Conservation (phyloP, 192 early-diverging fungal genomes). For the Dissophora ornata region DNA sequence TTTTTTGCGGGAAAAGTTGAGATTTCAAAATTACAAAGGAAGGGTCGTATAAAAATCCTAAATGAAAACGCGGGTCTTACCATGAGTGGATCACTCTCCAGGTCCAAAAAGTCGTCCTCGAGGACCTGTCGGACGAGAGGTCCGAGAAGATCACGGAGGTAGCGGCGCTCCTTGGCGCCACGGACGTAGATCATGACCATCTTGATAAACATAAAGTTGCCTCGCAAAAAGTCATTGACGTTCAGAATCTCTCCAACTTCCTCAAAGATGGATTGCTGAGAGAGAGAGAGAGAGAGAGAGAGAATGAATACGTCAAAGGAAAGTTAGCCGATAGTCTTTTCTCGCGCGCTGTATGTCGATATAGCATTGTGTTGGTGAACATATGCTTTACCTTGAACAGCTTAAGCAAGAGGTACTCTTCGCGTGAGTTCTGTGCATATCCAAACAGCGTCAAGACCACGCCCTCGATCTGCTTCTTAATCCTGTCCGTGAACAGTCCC, state of each 20-base stretch:
- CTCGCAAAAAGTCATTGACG: slow-evolving; percentile 91
- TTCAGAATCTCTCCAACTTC: slow-evolving; percentile 88
- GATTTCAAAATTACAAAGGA: too few relatives aligned
- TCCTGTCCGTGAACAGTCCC: slow-evolving; percentile 66
- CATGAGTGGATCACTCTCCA: slow-evolving; percentile 91
- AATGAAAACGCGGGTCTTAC: slow-evolving; percentile 1
- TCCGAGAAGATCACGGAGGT: slow-evolving; percentile 84
- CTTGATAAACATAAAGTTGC: slow-evolving; percentile 98
- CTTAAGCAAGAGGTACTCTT: slow-evolving; percentile 96
- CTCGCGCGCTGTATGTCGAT: too few relatives aligned
- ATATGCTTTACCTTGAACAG: slow-evolving; percentile 79
- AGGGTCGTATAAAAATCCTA: background rate
- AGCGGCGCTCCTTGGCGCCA: slow-evolving; percentile 95
- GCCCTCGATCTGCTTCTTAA: slow-evolving; percentile 87
- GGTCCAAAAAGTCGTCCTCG: slow-evolving; percentile 79
- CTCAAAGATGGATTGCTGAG: slow-evolving; percentile 79
- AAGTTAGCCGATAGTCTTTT: background rate
- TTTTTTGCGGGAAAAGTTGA: background rate
- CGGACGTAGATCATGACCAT: slow-evolving; percentile 94
- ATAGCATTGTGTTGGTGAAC: too few relatives aligned
- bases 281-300: background rate
- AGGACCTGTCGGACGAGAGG: slow-evolving; percentile 86
- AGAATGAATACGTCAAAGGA: background rate
- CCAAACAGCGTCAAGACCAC: slow-evolving; percentile 94
- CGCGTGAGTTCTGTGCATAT: slow-evolving; percentile 95